A percentile compares a stretch with the other conserved stretches of the same genome.
Evolutionary conservation across 495 filamentous ascomycete species (phyloP).

Genomic region (Podospora bellae-mahoneyi): DNA sequence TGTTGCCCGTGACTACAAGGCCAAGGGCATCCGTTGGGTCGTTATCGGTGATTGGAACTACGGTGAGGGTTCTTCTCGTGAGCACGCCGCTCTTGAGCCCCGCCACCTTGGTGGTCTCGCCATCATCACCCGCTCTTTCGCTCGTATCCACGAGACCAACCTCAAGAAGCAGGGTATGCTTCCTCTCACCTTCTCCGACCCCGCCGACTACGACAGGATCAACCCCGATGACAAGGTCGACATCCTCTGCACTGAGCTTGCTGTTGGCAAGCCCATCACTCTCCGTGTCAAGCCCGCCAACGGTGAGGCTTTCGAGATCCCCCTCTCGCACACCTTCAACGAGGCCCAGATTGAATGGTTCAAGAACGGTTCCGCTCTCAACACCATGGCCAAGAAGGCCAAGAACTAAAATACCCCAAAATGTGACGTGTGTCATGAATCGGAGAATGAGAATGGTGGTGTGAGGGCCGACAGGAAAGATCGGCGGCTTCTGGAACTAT

Average conservation of each 20-base stretch:
- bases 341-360: slow-evolving; percentile 97
- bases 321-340: slow-evolving; percentile 95
- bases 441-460: slow-evolving; percentile 13
- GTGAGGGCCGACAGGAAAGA: slow-evolving; percentile 16
- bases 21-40: slow-evolving; percentile 92
- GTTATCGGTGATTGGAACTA: slow-evolving; percentile 99
- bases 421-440: slow-evolving; percentile 21
- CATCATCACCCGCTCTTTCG: slow-evolving; percentile 93
- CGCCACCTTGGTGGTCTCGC: slow-evolving; percentile 95
- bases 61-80: slow-evolving; percentile 93
- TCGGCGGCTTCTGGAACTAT: slow-evolving; percentile 30
- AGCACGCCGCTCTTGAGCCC: slow-evolving; percentile 97
- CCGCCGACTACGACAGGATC: slow-evolving; percentile 97
- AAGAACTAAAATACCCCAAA: slow-evolving; percentile 28
- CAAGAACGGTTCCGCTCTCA: slow-evolving; percentile 91
- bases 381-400: slow-evolving; percentile 86
- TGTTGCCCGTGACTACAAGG: slow-evolving; percentile 97
- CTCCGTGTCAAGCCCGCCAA: slow-evolving; percentile 87
- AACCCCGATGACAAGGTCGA: slow-evolving; percentile 88
- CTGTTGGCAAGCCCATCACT: slow-evolving; percentile 90
- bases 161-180: slow-evolving; percentile 99
- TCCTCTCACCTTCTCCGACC: slow-evolving; percentile 89
- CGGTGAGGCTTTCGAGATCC: slow-evolving; percentile 71
- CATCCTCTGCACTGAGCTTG: slow-evolving; percentile 84
- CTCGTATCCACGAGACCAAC: slow-evolving; percentile 99